A percentile compares a stretch with the other conserved stretches of the same genome.
Conservation (phyloP, 345 rosid species). For the Rhodamnia argentea region DNA sequence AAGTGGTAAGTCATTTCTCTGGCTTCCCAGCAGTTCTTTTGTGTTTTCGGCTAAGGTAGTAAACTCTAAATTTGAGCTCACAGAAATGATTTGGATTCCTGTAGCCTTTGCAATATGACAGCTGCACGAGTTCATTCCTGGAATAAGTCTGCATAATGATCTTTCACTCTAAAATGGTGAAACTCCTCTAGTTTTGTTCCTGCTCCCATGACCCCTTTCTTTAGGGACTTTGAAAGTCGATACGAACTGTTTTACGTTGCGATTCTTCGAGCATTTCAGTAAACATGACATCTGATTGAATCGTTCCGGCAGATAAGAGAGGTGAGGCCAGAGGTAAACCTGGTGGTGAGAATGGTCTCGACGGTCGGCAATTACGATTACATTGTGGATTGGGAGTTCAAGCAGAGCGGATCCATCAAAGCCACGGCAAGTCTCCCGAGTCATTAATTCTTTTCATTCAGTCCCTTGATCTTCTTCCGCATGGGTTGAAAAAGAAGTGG, state of each 20-base stretch:
- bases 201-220: not conserved
- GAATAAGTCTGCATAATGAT: not conserved
- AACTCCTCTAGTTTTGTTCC: not conserved
- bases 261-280: not conserved
- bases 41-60: not conserved
- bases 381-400: slow-evolving; percentile 74
- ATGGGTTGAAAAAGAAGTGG: not conserved
- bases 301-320: slow-evolving; percentile 37
- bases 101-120: not conserved
- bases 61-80: not conserved
- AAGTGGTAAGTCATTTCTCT: slow-evolving; percentile 33
- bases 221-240: not conserved
- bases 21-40: not conserved
- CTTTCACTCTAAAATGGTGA: not conserved
- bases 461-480: not conserved
- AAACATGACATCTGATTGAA: not conserved
- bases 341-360: slow-evolving; percentile 71
- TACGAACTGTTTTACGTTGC: not conserved
- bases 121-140: not conserved
- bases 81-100: not conserved
- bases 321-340: slow-evolving; percentile 52
- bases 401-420: slow-evolving; percentile 51
- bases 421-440: slow-evolving; percentile 31
- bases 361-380: slow-evolving; percentile 80
- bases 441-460: not conserved